Conservation (phyloP, 345 rosid species). For the Gossypioides kirkii region DNA sequence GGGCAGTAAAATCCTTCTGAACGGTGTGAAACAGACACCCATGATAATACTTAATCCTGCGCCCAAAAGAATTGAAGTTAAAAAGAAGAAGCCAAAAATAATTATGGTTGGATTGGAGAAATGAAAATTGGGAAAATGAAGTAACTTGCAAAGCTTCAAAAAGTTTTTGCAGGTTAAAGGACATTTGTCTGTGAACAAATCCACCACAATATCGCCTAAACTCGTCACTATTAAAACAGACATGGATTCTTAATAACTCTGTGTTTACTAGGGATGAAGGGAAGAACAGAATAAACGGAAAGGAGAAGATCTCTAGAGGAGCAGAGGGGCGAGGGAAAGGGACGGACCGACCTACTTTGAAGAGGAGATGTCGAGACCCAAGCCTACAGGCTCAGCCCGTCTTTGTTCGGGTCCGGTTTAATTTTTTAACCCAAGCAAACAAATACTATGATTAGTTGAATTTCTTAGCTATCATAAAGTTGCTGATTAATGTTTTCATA, state of each 20-base stretch:
- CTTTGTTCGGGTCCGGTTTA: background rate
- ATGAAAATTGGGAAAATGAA: background rate
- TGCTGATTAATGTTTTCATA: too few relatives aligned
- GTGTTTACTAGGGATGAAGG: background rate
- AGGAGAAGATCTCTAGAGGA: background rate
- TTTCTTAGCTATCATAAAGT: too few relatives aligned
- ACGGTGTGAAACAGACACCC: constrained; percentile 83
- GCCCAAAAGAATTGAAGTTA: constrained; percentile 4
- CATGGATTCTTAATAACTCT: constrained; percentile 29
- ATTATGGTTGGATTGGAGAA: background rate
- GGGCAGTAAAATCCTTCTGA: constrained; percentile 84
- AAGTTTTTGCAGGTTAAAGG: constrained; percentile 87
- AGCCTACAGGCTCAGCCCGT: background rate
- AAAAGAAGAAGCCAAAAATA: background rate
- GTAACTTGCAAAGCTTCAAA: constrained; percentile 91
- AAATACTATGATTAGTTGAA: too few relatives aligned
- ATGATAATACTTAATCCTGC: constrained; percentile 84
- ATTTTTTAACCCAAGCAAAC: too few relatives aligned
- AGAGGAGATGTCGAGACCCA: background rate
- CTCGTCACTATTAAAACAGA: constrained; percentile 82
- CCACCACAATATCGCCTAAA: constrained; percentile 77
- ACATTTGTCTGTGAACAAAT: constrained; percentile 55
- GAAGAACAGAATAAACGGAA: background rate
- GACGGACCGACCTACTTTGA: background rate
- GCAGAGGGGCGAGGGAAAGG: background rate